These are phyloP conservation scores for Teratosphaeriaceae sp. DNA, from an alignment of 2,329 filamentous ascomycete species.

Conservation along the genomic window DNA sequence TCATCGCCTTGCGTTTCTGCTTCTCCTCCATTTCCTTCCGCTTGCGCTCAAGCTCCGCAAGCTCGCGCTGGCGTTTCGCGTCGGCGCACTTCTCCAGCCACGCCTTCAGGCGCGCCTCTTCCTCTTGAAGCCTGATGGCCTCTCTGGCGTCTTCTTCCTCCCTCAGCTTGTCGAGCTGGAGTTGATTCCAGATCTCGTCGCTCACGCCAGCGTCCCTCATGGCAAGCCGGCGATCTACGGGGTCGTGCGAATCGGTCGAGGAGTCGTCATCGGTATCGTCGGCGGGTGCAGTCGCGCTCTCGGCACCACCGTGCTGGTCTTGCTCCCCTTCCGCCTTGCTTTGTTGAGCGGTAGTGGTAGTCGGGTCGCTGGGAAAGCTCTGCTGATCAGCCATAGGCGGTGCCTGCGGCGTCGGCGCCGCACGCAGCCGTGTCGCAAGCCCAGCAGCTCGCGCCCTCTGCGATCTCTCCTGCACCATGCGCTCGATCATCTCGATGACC, in stretches of 20 bases:
- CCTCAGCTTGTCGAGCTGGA: slow-evolving; percentile 44
- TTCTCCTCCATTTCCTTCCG: slow-evolving; percentile 31
- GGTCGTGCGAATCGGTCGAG: background rate
- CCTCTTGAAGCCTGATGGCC: slow-evolving; percentile 21
- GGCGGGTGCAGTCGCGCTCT: background rate
- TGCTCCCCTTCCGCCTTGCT: background rate
- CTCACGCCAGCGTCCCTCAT: slow-evolving; percentile 49
- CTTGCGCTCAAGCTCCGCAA: slow-evolving; percentile 12
- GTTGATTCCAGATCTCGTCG: slow-evolving; percentile 56
- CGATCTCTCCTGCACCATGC: slow-evolving; percentile 20
- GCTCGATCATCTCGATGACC: slow-evolving; percentile 23
- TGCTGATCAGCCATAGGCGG: no score
- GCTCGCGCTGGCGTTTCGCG: slow-evolving; percentile 9
- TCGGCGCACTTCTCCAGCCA: slow-evolving; percentile 16
- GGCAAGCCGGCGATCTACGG: background rate
- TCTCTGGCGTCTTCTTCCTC: slow-evolving; percentile 29
- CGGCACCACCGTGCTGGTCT: background rate
- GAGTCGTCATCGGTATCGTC: background rate
- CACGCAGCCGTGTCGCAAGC: background rate
- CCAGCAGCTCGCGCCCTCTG: slow-evolving; percentile 20
- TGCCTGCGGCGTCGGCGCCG: background rate
- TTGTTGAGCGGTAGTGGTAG: background rate
- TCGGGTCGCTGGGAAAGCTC: background rate
- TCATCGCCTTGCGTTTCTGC: slow-evolving; percentile 32
- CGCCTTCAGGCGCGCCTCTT: slow-evolving; percentile 18